Evolutionary conservation across 1,139 yeast species (phyloP).

Genomic region (Suhomyces maxii): DNA sequence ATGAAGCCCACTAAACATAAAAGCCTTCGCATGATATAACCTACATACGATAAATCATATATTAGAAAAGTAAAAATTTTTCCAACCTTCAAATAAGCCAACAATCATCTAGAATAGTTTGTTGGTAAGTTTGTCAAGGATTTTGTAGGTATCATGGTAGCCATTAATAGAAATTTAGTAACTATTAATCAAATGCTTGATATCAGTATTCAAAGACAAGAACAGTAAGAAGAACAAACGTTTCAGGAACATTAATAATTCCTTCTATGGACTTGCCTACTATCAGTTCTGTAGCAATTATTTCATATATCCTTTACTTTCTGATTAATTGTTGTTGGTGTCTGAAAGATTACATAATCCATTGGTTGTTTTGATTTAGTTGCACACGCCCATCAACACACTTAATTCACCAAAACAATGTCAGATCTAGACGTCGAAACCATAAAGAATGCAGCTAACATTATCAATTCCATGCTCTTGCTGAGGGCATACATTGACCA

Average conservation of each 20-base stretch:
- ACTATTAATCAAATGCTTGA: no score
- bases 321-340: no score
- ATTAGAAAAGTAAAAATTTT: neutral
- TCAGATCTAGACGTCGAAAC: slow-evolving; percentile 30
- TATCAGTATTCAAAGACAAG: no score
- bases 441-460: slow-evolving; percentile 37
- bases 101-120: no score
- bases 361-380: slow-evolving; percentile 5
- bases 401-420: neutral
- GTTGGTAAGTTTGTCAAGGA: no score
- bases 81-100: neutral
- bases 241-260: no score
- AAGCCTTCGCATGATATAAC: neutral
- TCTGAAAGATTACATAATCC: slow-evolving; percentile 3
- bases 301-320: no score
- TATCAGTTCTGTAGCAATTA: neutral
- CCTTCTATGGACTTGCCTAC: neutral
- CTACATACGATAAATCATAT: slow-evolving; percentile 8
- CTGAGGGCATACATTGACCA: slow-evolving; percentile 41
- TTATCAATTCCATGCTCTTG: slow-evolving; percentile 37
- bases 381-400: neutral
- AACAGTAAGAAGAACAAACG: no score
- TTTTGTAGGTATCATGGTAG: no score
- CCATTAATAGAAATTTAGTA: no score
- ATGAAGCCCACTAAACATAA: slow-evolving; percentile 52